Conservation (phyloP, 257 asterid species). For the Solanum ossicruentum region DNA sequence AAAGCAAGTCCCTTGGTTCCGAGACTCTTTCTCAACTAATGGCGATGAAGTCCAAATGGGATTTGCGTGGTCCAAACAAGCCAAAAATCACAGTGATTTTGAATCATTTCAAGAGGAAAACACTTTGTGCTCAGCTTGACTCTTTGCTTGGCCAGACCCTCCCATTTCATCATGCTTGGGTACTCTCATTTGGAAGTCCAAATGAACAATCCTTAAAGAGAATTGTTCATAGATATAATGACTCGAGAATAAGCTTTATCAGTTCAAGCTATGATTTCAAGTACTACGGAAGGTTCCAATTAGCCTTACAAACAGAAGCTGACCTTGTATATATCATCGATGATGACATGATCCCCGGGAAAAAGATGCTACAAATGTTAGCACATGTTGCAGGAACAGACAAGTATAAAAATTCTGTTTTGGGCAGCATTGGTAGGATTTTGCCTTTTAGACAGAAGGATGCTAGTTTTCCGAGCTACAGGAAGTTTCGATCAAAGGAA, state of each 20-base stretch:
- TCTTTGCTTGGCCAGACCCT: slow-evolving; percentile 67
- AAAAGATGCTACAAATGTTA: slow-evolving; percentile 64
- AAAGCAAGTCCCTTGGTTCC: slow-evolving; percentile 20
- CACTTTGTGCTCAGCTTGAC: slow-evolving; percentile 76
- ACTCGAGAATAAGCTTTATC: slow-evolving; percentile 61
- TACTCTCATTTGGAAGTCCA: slow-evolving; percentile 87
- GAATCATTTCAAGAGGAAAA: slow-evolving; percentile 86
- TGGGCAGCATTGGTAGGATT: slow-evolving; percentile 90
- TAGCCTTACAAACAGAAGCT: slow-evolving; percentile 85
- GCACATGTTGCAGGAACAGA: slow-evolving; percentile 88
- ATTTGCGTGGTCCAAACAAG: slow-evolving; percentile 9
- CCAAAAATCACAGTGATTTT: slow-evolving; percentile 68
- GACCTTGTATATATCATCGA: slow-evolving; percentile 76
- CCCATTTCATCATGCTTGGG: slow-evolving; percentile 91
- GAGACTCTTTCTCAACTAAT: slow-evolving; percentile 52
- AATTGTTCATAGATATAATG: slow-evolving; percentile 57
- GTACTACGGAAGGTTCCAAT: slow-evolving; percentile 87
- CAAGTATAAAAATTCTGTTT: slow-evolving; percentile 67
- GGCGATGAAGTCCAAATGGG: slow-evolving; percentile 79
- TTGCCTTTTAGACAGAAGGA: slow-evolving; percentile 79
- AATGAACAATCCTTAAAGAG: slow-evolving; percentile 40
- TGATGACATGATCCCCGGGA: slow-evolving; percentile 94
- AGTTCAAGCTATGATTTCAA: slow-evolving; percentile 82
- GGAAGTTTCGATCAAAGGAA: slow-evolving; percentile 80
- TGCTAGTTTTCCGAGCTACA: slow-evolving; percentile 76